Percentiles rank a stretch among this genome's conserved stretches.
Evolutionary conservation across 148 eudicot species (phyloP).

Genomic region (Limonium bicolor): DNA sequence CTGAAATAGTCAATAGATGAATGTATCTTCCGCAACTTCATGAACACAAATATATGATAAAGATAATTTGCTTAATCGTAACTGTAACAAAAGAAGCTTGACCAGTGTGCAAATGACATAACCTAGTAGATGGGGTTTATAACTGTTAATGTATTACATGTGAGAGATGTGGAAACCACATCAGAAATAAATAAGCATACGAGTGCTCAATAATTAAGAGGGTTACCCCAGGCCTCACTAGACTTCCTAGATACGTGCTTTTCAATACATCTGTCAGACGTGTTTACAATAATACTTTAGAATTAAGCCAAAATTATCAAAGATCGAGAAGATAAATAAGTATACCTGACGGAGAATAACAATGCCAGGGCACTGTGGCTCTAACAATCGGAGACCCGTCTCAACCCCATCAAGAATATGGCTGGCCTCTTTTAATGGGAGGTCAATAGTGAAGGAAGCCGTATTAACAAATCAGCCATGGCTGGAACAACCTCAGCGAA

Average conservation of each 20-base stretch:
- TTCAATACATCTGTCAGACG: neutral
- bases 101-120: too few species aligned
- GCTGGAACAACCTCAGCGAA: constrained; percentile 54
- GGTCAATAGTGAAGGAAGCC: constrained; percentile 52
- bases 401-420: constrained; percentile 25
- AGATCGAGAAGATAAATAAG: neutral
- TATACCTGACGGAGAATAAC: constrained; percentile 76
- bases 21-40: neutral
- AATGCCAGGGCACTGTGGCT: constrained; percentile 60
- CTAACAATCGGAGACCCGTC: constrained; percentile 61
- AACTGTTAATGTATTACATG: neutral
- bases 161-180: too few species aligned
- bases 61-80: too few species aligned
- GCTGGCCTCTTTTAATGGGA: constrained; percentile 52
- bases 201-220: too few species aligned
- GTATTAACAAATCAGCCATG: constrained; percentile 50
- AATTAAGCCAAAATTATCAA: neutral
- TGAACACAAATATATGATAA: constrained; percentile 6
- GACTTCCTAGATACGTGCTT: too few species aligned
- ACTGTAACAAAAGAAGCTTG: too few species aligned
- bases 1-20: constrained; percentile 21
- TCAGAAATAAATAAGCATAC: too few species aligned
- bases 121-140: neutral
- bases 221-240: too few species aligned
- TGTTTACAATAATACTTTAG: neutral